Base-by-base conservation (phyloP, 2,329 filamentous ascomycete genomes). In the Cordyceps militaris region DNA sequence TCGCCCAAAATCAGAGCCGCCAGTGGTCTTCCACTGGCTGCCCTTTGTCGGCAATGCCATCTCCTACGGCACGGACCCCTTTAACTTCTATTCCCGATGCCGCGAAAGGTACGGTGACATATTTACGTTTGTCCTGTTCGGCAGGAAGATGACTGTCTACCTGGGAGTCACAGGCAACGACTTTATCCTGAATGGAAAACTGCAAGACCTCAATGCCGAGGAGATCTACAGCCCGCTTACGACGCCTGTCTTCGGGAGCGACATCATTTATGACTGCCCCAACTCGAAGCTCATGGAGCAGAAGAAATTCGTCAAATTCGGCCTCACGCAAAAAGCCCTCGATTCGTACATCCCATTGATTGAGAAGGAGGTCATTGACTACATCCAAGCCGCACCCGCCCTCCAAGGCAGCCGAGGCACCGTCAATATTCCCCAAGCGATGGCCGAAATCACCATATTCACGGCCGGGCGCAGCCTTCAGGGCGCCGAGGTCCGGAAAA, bases 261-360 rank as follows among this genome's bases (percentile, higher is more conserved):
- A 89, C 71, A 87, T 94, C 46, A 85, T 92, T 51, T 93, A 93
- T 71, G 89, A 93, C 71, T 92, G 88, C 70, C 88, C 89, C 40
- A 92, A 92, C 71, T 77, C 86, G 49, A 91, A 91, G 72, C 79
- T 93, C 61, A 92, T 93, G 88, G 89, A 94, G 73, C 89, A 94
- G 75, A 93, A 93, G 78, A 91, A 89, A 77, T 88, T 88, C 65
- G 83, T 88, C 78, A 88, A 89, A 69, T 83, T 85, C 63, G 85
- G 85, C 46, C 79, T 89, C 34, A 88, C 85, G 1, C 80, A 82
- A 59, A 80, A 82, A 26, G 83, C 85, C 3, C 81, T 89, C 63
- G 79, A 75, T 59, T 70, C 71, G 21, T 89, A 93, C 69, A 88
- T 92, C 48, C 82, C 78, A 42, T 74, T 91, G 67, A 91, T 93